phyloP scores from a whole-genome alignment of 208 protist genomes.

The Trichomonas vaginalis region DNA sequence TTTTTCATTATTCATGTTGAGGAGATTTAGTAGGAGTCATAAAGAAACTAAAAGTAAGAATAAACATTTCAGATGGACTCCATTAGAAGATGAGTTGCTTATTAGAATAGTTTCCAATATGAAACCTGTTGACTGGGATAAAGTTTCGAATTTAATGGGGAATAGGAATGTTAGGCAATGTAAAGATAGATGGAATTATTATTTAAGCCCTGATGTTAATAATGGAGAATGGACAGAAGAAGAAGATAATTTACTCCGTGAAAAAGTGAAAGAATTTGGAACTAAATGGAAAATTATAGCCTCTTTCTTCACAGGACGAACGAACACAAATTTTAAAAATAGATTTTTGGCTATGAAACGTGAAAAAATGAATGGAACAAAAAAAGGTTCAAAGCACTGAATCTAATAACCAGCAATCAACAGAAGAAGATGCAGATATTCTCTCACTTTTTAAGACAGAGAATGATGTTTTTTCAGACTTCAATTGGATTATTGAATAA shows the following conservation, averaged over 20 bases:
- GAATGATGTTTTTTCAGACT: too few relatives aligned
- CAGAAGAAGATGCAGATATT: too few relatives aligned
- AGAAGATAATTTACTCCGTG: slow-evolving; percentile 26
- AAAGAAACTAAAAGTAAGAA: not conserved
- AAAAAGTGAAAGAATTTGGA: not conserved
- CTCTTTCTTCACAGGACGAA: not conserved
- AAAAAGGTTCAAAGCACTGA: too few relatives aligned
- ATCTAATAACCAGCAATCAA: too few relatives aligned
- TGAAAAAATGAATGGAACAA: not conserved
- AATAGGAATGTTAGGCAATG: slow-evolving; percentile 37
- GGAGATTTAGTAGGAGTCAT: too few relatives aligned
- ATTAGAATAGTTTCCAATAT: slow-evolving; percentile 36
- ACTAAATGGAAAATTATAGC: not conserved
- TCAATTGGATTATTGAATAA: too few relatives aligned
- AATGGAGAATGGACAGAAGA: slow-evolving; percentile 33
- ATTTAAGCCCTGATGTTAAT: slow-evolving; percentile 36
- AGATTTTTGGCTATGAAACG: slow-evolving; percentile 37
- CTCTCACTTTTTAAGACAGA: too few relatives aligned
- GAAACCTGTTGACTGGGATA: slow-evolving; percentile 29
- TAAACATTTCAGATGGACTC: not conserved
- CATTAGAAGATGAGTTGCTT: not conserved
- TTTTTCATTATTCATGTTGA: too few relatives aligned
- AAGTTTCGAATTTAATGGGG: slow-evolving; percentile 6
- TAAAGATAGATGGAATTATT: slow-evolving; percentile 34
- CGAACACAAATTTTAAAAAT: slow-evolving; percentile 43